Evolutionary conservation across 148 eudicot genomes (phyloP).

Genomic region (Chenopodium berlandieri): DNA sequence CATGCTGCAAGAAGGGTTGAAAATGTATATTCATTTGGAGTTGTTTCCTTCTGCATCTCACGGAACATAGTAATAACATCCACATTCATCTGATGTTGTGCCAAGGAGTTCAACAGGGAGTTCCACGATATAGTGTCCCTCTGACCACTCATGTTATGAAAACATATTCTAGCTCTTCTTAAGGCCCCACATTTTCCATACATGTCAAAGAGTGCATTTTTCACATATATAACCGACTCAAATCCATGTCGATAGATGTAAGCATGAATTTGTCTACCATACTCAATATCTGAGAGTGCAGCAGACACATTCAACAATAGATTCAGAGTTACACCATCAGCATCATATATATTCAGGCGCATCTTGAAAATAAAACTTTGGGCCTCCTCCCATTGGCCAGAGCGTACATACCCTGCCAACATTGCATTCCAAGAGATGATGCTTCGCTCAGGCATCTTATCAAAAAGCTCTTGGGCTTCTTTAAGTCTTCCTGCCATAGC

Average conservation of each 20-base stretch:
- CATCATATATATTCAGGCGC: conserved; percentile 26
- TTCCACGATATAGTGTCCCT: conserved; percentile 70
- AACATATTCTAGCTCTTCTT: conserved; percentile 52
- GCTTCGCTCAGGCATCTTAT: conserved; percentile 62
- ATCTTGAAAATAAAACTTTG: conserved; percentile 46
- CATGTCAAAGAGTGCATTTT: conserved; percentile 75
- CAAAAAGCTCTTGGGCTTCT: conserved; percentile 63
- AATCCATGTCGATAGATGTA: conserved; percentile 51
- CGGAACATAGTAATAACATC: conserved; percentile 48
- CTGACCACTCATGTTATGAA: conserved; percentile 45
- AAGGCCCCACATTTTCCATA: conserved; percentile 74
- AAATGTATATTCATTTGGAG: conserved; percentile 52
- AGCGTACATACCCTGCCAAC: conserved; percentile 60
- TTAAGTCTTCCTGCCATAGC: conserved; percentile 43
- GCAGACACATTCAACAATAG: conserved; percentile 54
- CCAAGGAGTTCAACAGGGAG: conserved; percentile 50
- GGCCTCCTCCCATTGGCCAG: conserved; percentile 61
- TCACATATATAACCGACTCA: conserved; percentile 36
- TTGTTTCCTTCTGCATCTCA: conserved; percentile 58
- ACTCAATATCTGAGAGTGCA: conserved; percentile 58
- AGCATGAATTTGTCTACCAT: conserved; percentile 77
- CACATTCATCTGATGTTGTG: conserved; percentile 52
- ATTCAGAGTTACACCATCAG: conserved; percentile 52
- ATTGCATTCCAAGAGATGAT: conserved; percentile 75
- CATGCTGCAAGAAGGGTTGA: conserved; percentile 63